Evolutionary conservation across 2,329 filamentous ascomycete species (phyloP), one percentile per base, ranked within the genome.

Genomic region (Xylaria sp.): DNA sequence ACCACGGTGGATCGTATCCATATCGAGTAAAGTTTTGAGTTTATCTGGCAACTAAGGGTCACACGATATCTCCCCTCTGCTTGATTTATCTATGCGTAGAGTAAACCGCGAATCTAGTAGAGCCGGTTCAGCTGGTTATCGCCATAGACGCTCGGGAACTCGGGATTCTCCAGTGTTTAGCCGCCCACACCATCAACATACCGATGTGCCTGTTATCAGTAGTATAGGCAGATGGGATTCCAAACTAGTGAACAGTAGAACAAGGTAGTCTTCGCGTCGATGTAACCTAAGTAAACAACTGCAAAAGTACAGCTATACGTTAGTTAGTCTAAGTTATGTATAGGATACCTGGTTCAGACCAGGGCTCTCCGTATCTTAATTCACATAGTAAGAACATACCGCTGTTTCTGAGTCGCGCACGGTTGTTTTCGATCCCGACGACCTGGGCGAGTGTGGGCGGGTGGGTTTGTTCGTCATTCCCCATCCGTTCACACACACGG

Each of bases 401-500:
- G 36, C 31, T 36, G 63, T 62, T 44, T 44, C 28, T 49, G 58
- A 33, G 15, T 59, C 31, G 31, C 59, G 63, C 66, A 68, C 66
- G 62, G 66, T 31, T 54, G n/a, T 68, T 66, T 46, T 63, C 53
- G 54, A 66, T 63, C 63, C 66, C 66, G 66, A 63, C 62, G 63
- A 53, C 63, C 63, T 68, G 66, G 66, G 20, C 36, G 58, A 66
- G 66, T 6, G 62, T 46, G 63, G 53, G 54, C 36, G 46, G 53
- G 58, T 59, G 23, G 46, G 53, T 40, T 40, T 62, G 23, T 40
- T 66, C 53, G 53, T 58, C 58, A 59, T 59, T 68, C 66, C 66
- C 66, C 66, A 68, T 68, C 66, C 56, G 66, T 68, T 66, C 63
- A 66, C 66, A 59, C 66, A 59, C 13, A 46, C 58, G 62, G 66